phyloP scores from a whole-genome alignment of 2,329 filamentous ascomycete genomes.

The Aspergillus calidoustus region DNA sequence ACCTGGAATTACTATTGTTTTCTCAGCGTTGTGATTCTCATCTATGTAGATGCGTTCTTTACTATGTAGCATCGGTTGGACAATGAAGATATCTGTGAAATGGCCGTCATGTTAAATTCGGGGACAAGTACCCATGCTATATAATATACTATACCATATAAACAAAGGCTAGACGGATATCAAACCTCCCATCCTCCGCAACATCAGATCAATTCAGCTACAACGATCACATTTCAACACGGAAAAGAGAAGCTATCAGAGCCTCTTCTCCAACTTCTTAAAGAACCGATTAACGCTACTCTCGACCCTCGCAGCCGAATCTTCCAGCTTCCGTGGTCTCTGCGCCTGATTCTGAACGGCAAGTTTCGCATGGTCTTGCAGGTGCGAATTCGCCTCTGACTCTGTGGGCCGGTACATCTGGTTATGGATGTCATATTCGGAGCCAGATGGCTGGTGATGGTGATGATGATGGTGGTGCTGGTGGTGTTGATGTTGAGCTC shows the following conservation, averaged over 20 bases:
- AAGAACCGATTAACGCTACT: slow-evolving; percentile 50
- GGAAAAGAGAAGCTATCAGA: slow-evolving; percentile 22
- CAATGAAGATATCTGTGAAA: no score
- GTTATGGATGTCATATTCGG: slow-evolving; percentile 50
- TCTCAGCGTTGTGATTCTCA: not conserved
- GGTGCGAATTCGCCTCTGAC: slow-evolving; percentile 42
- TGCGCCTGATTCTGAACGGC: slow-evolving; percentile 38
- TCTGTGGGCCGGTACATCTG: slow-evolving; percentile 54
- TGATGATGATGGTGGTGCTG: slow-evolving; percentile 10
- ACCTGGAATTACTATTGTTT: not conserved
- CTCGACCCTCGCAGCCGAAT: slow-evolving; percentile 45
- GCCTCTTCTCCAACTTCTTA: slow-evolving; percentile 51
- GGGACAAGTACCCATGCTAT: not conserved
- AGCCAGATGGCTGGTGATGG: slow-evolving; percentile 23
- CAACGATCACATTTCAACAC: no score
- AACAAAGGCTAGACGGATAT: not conserved
- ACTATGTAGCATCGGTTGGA: no score
- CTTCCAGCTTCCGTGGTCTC: slow-evolving; percentile 43
- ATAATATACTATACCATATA: not conserved
- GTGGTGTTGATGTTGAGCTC: slow-evolving; percentile 17
- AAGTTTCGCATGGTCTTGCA: slow-evolving; percentile 41
- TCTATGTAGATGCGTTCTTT: no score
- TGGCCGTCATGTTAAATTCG: no score
- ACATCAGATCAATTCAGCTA: no score
- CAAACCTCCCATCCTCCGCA: not conserved